Base-by-base conservation (phyloP, 2,329 filamentous ascomycete genomes). In the Neoarthrinium moseri region DNA sequence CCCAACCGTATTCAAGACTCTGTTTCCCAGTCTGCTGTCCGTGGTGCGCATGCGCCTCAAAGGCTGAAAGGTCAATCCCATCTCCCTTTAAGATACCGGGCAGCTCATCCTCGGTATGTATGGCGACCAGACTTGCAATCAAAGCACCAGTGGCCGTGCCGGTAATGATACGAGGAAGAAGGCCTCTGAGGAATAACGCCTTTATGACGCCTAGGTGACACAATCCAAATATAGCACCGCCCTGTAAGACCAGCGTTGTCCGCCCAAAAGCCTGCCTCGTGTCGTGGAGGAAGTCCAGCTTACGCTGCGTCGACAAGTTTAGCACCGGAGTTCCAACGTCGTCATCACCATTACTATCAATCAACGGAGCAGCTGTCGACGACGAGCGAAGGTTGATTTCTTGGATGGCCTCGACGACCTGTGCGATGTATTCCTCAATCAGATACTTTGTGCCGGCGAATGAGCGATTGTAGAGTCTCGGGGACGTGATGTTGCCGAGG, bases 151-250 rank as follows among this genome's bases (percentile, higher is more conserved):
- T 95, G 4, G 87, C 91, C 1, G 90, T 95, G 7, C 92, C 92
- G 0, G 90, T 90, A 56, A 97, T 91, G 56, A 96, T 95, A 34
- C 90, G 81, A 4, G 94, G 92, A 36, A 96, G 73, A 13, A 96
- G 70, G 1, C 89, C 89, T 22, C 87, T 81, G 27, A 91, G 69
- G 66, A 91, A 89, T 32, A 96, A 71, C 2, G 91, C 91, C 62
- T 92, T 95, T 30, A 95, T 88, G 5, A 96, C 90, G 6, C 91
- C 91, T 4, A 96, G 66, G 65, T 96, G 92, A 57, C 89, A 96
- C 8, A 96, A 70, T 2, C 91, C 91, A 58, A 96, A 96, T 47
- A 95, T 92, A 33, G 90, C 88, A 12, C 92, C 91, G 38, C 91
- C 91, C 63, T 96, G 91, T 1, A 96, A 69, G 4, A 96, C 86